Conservation (phyloP, 306 rosid genomes). For the Begonia masoniana region DNA sequence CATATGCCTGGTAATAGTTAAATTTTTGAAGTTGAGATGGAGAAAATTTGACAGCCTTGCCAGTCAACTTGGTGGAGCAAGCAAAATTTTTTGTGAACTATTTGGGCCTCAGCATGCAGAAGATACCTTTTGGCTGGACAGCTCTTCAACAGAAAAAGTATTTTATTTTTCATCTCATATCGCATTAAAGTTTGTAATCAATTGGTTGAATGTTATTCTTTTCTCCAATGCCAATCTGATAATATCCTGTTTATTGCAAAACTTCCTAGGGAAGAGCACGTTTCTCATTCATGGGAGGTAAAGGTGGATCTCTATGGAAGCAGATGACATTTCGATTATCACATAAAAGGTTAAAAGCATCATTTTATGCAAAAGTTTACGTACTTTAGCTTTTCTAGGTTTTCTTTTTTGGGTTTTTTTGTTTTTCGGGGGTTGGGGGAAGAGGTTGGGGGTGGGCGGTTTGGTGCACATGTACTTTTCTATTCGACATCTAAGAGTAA, state of each 20-base stretch:
- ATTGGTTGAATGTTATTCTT: neutral
- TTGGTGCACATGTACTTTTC: no score
- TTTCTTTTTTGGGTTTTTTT: no score
- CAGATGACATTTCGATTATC: slow-evolving; percentile 64
- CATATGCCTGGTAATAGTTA: slow-evolving; percentile 34
- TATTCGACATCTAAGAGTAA: no score
- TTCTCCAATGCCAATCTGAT: neutral
- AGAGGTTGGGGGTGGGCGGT: no score
- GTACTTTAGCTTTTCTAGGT: neutral
- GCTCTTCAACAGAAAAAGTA: slow-evolving; percentile 92
- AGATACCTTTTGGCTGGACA: slow-evolving; percentile 95
- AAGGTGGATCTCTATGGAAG: slow-evolving; percentile 92
- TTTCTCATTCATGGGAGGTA: slow-evolving; percentile 95
- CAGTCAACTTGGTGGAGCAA: slow-evolving; percentile 73
- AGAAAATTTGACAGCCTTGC: slow-evolving; percentile 60
- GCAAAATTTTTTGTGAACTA: slow-evolving; percentile 55
- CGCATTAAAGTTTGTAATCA: no score
- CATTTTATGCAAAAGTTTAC: neutral
- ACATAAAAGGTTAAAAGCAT: slow-evolving; percentile 49
- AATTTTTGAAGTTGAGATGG: slow-evolving; percentile 74
- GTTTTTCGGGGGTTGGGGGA: slow-evolving; percentile 1
- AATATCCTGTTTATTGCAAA: slow-evolving; percentile 6
- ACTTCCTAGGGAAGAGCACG: slow-evolving; percentile 69
- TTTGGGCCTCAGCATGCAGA: slow-evolving; percentile 68
- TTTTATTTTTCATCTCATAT: slow-evolving; percentile 3